phyloP scores from a whole-genome alignment of 1,284 basidiomycete species.

The Ceratorhiza oryzae-sativae region DNA sequence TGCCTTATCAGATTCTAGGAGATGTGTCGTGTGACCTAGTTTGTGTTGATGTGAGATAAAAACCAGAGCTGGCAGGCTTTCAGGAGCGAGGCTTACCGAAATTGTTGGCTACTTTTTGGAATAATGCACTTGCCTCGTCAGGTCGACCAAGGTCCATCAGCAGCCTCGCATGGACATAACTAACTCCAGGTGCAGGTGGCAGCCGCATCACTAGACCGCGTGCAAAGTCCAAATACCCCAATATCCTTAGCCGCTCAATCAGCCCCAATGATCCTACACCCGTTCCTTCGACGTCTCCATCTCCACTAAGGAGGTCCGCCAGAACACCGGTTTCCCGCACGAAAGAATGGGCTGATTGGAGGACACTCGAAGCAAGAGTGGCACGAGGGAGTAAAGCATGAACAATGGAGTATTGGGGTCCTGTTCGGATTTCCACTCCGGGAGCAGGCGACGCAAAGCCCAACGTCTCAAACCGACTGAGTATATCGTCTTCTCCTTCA shows the following conservation, averaged over 20 bases:
- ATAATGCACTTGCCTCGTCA: slow-evolving; percentile 73
- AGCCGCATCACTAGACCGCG: slow-evolving; percentile 74
- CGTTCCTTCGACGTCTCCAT: slow-evolving; percentile 48
- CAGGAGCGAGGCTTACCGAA: slow-evolving; percentile 65
- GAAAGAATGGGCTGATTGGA: slow-evolving; percentile 65
- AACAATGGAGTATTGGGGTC: slow-evolving; percentile 71
- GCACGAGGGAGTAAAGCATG: slow-evolving; percentile 69
- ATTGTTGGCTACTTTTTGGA: slow-evolving; percentile 79
- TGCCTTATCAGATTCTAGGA: slow-evolving; percentile 28
- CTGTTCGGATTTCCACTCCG: slow-evolving; percentile 50
- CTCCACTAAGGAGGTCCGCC: slow-evolving; percentile 56
- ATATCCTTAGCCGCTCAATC: slow-evolving; percentile 68
- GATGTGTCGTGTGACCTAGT: slow-evolving; percentile 25
- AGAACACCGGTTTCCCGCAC: slow-evolving; percentile 70
- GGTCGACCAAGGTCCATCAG: slow-evolving; percentile 72
- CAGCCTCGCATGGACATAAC: slow-evolving; percentile 75
- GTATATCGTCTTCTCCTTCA: slow-evolving; percentile 33
- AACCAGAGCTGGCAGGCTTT: neutral
- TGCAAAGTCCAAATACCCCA: slow-evolving; percentile 70
- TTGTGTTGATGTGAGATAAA: slow-evolving; percentile 19
- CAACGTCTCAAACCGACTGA: slow-evolving; percentile 31
- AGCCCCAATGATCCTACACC: slow-evolving; percentile 65
- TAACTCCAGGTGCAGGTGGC: slow-evolving; percentile 75
- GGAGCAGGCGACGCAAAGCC: slow-evolving; percentile 34
- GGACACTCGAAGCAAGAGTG: slow-evolving; percentile 51